Evolutionary conservation across 805 yeast species (phyloP), one percentile per base, ranked within the genome.

Genomic region (Limtongia smithiae): DNA sequence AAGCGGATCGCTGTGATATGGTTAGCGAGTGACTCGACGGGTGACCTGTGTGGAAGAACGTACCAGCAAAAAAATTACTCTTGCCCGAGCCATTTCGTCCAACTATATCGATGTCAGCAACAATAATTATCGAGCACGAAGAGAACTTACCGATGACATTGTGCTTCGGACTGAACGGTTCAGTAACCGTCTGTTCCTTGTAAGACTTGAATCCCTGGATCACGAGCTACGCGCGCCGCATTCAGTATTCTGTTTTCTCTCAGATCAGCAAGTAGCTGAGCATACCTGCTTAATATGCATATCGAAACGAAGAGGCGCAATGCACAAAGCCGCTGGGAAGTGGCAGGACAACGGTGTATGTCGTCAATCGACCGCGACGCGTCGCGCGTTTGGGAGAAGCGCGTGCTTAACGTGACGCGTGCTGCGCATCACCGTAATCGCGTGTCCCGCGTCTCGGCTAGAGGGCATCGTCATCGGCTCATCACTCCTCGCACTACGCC

Each of bases 81-180:
- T 93, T 91, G 7, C 98, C 98, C 7, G 96, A 85, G n/a, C 97
- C 97, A 68, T 90, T 90, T 43, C 95, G 71, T 1, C 97, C 97
- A 28, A 90, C 70, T 55, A 32, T 25, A n/a, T 7, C 1, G 21
- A 30, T 14, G 18, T 41, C 36, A 50, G 41, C 7, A 21, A 20
- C 14, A 33, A 9, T 37, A n/a, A 25, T 28, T 14, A 20, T 21
- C 15, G 18, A 12, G 35, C 35, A 12, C 17, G 17, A 2, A 28
- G 18, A 3, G 65, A 46, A 49, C 53, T 50, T 62, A 44, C 66
- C 88, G 14, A 85, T 81, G 18, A 91, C 94, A 68, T 91, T 91
- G 62, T 83, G 84, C 46, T 80, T 79, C 0, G 95, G 91, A 1
- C 94, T 83, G 28, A 93, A 71, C 14, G 79, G 73, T 36, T 85